Conservation (phyloP, 2,329 filamentous ascomycete genomes). For the Diaporthe longicolla region DNA sequence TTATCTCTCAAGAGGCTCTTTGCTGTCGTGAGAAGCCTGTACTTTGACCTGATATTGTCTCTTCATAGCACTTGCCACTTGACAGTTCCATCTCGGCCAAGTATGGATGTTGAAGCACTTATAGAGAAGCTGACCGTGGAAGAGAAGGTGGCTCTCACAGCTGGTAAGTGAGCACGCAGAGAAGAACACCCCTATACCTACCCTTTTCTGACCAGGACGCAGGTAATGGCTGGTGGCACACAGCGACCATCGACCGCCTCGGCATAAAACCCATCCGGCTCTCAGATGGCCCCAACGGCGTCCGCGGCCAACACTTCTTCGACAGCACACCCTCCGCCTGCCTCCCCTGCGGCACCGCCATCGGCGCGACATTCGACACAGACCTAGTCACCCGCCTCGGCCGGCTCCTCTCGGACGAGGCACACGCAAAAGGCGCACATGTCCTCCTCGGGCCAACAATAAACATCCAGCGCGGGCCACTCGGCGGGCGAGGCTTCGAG, state of each 20-base stretch:
- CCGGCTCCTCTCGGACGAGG: conserved; percentile 68
- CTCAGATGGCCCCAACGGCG: conserved; percentile 53
- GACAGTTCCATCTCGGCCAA: neutral
- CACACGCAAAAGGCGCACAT: conserved; percentile 74
- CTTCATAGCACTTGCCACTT: neutral
- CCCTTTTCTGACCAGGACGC: neutral
- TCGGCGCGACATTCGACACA: conserved; percentile 75
- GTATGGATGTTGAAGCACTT: conserved; percentile 11
- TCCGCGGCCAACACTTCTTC: conserved; percentile 51
- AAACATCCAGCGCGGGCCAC: conserved; percentile 62
- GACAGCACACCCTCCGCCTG: conserved; percentile 51
- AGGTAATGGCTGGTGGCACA: conserved; percentile 38
- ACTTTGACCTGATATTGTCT: neutral
- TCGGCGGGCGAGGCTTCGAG: conserved; percentile 64
- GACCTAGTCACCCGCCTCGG: conserved; percentile 71
- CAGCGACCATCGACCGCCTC: conserved; percentile 38
- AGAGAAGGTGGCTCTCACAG: conserved; percentile 20
- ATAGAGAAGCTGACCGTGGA: conserved; percentile 20
- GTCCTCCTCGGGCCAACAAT: conserved; percentile 77
- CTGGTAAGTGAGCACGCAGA: neutral
- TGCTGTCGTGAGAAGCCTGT: neutral
- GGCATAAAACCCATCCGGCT: conserved; percentile 20
- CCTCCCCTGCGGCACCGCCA: conserved; percentile 50
- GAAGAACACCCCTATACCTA: neutral
- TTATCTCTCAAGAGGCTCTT: no score